Percentiles rank a stretch among this genome's conserved stretches.
Evolutionary conservation across 345 rosid species (phyloP).

Genomic region (Barbarea vulgaris): DNA sequence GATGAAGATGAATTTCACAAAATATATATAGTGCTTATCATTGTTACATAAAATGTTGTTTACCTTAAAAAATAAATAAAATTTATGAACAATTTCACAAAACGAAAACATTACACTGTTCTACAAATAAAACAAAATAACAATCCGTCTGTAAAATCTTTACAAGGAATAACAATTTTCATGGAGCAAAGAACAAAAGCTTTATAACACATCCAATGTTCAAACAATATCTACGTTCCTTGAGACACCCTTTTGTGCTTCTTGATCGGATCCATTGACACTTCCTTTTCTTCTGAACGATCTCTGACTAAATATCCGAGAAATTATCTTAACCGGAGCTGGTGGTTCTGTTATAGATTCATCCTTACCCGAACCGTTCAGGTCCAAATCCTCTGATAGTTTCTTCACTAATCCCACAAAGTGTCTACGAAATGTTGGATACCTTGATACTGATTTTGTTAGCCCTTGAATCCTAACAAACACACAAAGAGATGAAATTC

Average conservation of each 20-base stretch:
- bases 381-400: slow-evolving; percentile 64
- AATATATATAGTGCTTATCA: neutral
- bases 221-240: slow-evolving; percentile 46
- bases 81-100: neutral
- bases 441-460: slow-evolving; percentile 75
- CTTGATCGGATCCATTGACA: slow-evolving; percentile 50
- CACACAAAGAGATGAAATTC: neutral
- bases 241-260: slow-evolving; percentile 34
- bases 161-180: neutral
- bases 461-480: slow-evolving; percentile 73
- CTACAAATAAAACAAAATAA: neutral
- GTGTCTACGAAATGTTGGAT: slow-evolving; percentile 73
- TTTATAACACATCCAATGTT: neutral
- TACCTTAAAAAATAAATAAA: neutral
- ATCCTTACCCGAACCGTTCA: slow-evolving; percentile 37
- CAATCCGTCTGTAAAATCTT: slow-evolving; percentile 10
- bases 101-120: neutral
- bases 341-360: slow-evolving; percentile 40
- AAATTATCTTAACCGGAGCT: slow-evolving; percentile 58
- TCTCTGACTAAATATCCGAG: slow-evolving; percentile 58
- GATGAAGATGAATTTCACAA: neutral
- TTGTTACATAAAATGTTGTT: neutral
- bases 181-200: neutral
- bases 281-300: slow-evolving; percentile 61
- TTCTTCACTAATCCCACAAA: slow-evolving; percentile 54